Base-by-base conservation (phyloP, 352 stramenopile species). In the Pythium sukuiense region DNA sequence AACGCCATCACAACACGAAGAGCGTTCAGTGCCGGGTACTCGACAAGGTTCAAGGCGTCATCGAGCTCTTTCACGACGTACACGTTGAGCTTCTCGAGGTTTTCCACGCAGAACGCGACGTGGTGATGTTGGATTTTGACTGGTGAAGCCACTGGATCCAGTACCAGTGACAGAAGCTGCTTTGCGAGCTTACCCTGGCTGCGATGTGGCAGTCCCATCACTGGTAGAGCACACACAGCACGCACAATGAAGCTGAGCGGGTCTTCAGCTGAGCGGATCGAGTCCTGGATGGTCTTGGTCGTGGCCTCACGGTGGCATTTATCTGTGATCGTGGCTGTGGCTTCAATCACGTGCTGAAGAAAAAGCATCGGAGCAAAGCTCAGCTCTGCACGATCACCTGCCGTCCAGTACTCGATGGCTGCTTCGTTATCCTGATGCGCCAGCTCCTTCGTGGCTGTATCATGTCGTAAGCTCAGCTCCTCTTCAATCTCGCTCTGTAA, bases 11-110 rank as follows among this genome's bases (percentile, higher is more conserved):
- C 30, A 6, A 83, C 72, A 2, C 58, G 49, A 11, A 73, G 65
- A 62, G 85, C 73, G 1, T 72, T 74, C 2, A 50, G 43, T 11
- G 43, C 43, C 30, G 57, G 39, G 6, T 18, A 24, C 5, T 41
- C 65, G 59, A 83, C 69, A 8, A 92, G 59, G 29, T 67, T 55
- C 12, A 89, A 64, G 6, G 80, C 69, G 27, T 87, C 79, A 60
- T 92, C 81, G 6, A 92, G 55, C 59, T 92, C 80, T 37, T 89
- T 87, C 26, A 89, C 73, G 60, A 92, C 74, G 56, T 92, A 73
- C 33, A 92, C 66, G 6, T 76, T 87, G 57, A 89, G 63, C 11
- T 65, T 18, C 0, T 73, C 63, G 9, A 92, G 72, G 16, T 86
- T 74, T 8, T 54, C 73, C 13, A 90, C 71, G 45, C 78, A 87